phyloP scores from a whole-genome alignment of 1,284 basidiomycete species.

The Coniferiporia weirii region DNA sequence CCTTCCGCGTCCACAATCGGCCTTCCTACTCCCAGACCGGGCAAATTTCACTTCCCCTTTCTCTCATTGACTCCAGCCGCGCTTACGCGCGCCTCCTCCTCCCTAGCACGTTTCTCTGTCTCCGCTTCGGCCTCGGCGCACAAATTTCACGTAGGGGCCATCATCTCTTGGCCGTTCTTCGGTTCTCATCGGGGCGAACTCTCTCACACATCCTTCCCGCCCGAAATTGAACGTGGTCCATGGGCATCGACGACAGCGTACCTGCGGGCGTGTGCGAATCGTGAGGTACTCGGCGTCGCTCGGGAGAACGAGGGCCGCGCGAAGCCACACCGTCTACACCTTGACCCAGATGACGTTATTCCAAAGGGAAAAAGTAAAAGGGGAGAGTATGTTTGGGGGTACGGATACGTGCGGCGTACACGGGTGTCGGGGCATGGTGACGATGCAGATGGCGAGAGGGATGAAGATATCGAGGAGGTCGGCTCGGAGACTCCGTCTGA shows the following conservation, averaged over 20 bases:
- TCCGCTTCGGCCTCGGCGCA: background rate
- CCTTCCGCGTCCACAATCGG: background rate
- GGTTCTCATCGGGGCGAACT: conserved; percentile 73
- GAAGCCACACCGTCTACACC: conserved; percentile 66
- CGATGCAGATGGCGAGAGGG: conserved; percentile 37
- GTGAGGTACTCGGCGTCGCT: conserved; percentile 63
- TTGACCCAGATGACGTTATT: conserved; percentile 68
- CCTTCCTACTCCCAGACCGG: conserved; percentile 9
- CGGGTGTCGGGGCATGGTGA: conserved; percentile 8
- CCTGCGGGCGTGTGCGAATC: conserved; percentile 54
- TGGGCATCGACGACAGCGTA: conserved; percentile 59
- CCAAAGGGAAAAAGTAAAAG: conserved; percentile 12
- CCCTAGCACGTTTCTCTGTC: background rate
- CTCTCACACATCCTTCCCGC: conserved; percentile 39
- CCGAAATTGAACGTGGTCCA: conserved; percentile 70
- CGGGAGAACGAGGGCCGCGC: conserved; percentile 69
- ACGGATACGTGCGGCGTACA: conserved; percentile 10
- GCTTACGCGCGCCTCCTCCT: background rate
- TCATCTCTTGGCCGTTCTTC: conserved; percentile 84
- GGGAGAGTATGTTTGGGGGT: conserved; percentile 16
- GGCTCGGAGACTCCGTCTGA: conserved; percentile 61
- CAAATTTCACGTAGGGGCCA: conserved; percentile 61
- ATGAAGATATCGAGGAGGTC: conserved; percentile 63
- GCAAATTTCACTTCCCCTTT: background rate
- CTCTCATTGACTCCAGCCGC: background rate